phyloP scores from a whole-genome alignment of 2,329 filamentous ascomycete species.

The Leptographium flavum region DNA sequence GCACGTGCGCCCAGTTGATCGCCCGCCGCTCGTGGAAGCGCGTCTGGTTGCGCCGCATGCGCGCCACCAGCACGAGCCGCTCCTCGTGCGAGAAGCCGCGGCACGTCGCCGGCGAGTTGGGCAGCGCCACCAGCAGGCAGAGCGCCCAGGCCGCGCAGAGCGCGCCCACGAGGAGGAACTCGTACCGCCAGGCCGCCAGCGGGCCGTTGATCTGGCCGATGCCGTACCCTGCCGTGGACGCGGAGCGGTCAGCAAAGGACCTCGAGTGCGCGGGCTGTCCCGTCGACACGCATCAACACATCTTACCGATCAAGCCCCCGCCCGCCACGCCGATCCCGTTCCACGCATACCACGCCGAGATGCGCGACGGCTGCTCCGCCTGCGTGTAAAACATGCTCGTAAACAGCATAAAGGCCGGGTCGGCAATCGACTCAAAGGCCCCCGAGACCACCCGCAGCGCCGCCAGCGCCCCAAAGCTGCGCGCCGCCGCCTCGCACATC shows the following conservation, averaged over 20 bases:
- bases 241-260: no score
- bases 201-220: conserved; percentile 44
- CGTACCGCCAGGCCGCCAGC: conserved; percentile 49
- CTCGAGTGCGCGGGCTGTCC: no score
- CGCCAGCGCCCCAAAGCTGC: conserved; percentile 41
- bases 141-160: conserved; percentile 48
- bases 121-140: conserved; percentile 40
- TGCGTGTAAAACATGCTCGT: conserved; percentile 53
- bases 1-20: conserved; percentile 38
- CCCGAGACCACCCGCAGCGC: conserved; percentile 45
- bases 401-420: conserved; percentile 43
- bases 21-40: conserved; percentile 42
- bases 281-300: conserved; percentile 3
- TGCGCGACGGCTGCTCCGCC: conserved; percentile 45
- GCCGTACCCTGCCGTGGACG: conserved; percentile 27
- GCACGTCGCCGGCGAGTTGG: conserved; percentile 37
- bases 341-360: conserved; percentile 44
- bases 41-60: conserved; percentile 41
- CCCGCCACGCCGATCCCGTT: conserved; percentile 46
- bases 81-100: conserved; percentile 34
- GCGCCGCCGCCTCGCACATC: conserved; percentile 36
- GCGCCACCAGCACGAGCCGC: conserved; percentile 37
- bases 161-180: conserved; percentile 49
- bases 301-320: conserved; percentile 25
- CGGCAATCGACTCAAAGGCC: conserved; percentile 43